phyloP scores from a whole-genome alignment of 2,329 filamentous ascomycete species.

The Fusarium bactridioides region DNA sequence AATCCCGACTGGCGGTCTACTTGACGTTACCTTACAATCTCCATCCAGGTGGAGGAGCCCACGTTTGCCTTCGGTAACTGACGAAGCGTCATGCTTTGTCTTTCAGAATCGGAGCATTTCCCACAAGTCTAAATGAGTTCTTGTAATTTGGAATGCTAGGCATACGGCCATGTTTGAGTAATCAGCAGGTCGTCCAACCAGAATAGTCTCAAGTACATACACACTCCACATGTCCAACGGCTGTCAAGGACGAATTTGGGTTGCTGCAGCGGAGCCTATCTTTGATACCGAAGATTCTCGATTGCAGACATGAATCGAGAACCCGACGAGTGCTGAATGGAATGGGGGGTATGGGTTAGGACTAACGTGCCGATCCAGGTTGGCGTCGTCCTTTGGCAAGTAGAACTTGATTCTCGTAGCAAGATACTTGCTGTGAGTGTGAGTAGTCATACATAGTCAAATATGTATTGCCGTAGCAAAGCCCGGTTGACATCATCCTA shows the following conservation, averaged over 20 bases:
- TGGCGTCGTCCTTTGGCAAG: slow-evolving; percentile 10
- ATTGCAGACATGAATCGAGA: background rate
- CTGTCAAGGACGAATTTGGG: slow-evolving; percentile 1
- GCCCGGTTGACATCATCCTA: slow-evolving; percentile 15
- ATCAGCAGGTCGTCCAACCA: background rate
- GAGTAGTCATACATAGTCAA: background rate
- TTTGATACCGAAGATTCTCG: slow-evolving; percentile 10
- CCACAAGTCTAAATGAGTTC: slow-evolving; percentile 6
- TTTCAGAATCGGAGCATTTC: slow-evolving; percentile 22
- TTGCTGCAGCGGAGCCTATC: slow-evolving; percentile 5
- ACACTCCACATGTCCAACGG: background rate
- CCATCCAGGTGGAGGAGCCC: slow-evolving; percentile 19
- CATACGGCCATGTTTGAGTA: background rate
- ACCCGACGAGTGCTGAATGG: background rate
- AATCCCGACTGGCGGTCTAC: slow-evolving; percentile 35
- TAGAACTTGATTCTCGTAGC: slow-evolving; percentile 1
- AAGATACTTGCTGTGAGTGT: background rate
- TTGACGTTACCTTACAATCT: slow-evolving; percentile 17
- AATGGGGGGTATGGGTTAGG: slow-evolving; percentile 17
- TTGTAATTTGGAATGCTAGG: slow-evolving; percentile 2
- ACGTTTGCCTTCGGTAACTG: slow-evolving; percentile 22
- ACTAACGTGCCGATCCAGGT: slow-evolving; percentile 8
- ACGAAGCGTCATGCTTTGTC: slow-evolving; percentile 3
- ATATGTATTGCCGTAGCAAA: background rate
- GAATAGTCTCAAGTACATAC: background rate